Evolutionary conservation across 1,284 basidiomycete species (phyloP), one percentile per base, ranked within the genome.

Genomic region (Ceratobasidium sp.): DNA sequence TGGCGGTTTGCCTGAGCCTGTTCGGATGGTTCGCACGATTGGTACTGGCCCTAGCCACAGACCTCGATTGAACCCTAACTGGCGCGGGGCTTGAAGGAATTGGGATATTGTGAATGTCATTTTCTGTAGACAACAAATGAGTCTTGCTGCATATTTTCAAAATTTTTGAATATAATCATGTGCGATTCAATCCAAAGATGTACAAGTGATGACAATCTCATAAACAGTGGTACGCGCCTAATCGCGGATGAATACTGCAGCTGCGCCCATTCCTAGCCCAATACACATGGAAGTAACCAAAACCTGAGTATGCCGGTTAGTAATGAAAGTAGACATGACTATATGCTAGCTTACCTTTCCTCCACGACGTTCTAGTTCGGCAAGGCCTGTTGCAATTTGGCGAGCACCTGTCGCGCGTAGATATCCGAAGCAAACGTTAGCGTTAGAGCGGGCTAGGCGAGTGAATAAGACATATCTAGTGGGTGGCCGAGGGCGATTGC

Each of bases 401-500:
- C 96, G 89, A 9, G 92, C 92, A 81, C 96, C 96, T 38, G 96
- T 98, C 82, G 92, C 93, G 77, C 95, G 91, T 90, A 86, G 81
- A 70, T 20, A 64, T 42, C 80, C 81, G 67, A 73, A 44, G 78
- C 83, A 78, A 75, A 82, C 69, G 61, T 74, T 50, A 75, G 77
- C 65, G 67, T 54, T 15, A 40, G 46, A 17, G 23, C 1, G 56
- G 42, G 44, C 28, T 48, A 6, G 66, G 4, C 13, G 17, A 20
- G 46, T 52, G 54, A n/a, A 78, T 77, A 77, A 80, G 17, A 90
- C 93, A 88, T 84, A 94, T 91, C 94, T 90, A 95, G 83, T n/a
- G 94, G 94, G 84, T 95, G 93, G 1, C 94, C 96, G 15, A 96
- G 88, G 13, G 95, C 95, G 81, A 96, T 96, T 0, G 95, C 96